phyloP scores from a whole-genome alignment of 2,329 filamentous ascomycete genomes.

The Huntiella bhutanensis region DNA sequence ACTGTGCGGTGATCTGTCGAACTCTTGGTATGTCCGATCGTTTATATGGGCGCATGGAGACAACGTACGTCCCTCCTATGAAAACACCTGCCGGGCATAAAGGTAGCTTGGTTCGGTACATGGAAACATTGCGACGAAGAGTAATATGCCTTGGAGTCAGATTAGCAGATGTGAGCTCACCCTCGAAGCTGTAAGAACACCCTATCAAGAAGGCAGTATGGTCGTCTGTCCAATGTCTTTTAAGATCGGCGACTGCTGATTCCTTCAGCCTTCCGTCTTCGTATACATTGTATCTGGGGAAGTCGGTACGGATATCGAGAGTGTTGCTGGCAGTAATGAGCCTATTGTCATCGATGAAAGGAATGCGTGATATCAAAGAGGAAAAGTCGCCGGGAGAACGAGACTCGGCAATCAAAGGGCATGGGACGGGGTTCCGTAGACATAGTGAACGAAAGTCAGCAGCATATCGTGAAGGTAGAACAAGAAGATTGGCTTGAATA shows the following conservation, averaged over 20 bases:
- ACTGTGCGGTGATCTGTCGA: conserved; percentile 34
- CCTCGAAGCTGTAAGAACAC: conserved; percentile 45
- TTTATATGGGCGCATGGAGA: conserved; percentile 44
- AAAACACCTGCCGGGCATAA: conserved; percentile 41
- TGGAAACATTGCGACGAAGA: conserved; percentile 33
- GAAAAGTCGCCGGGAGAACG: conserved; percentile 22
- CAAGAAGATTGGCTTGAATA: conserved; percentile 43
- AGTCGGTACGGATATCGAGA: conserved; percentile 37
- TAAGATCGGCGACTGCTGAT: conserved; percentile 24
- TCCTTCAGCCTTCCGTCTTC: conserved; percentile 24
- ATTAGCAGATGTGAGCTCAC: conserved; percentile 30
- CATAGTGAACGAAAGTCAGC: conserved; percentile 39
- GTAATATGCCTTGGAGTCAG: conserved; percentile 31
- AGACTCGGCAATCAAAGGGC: conserved; percentile 36
- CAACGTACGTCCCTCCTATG: conserved; percentile 32
- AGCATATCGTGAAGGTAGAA: conserved; percentile 37
- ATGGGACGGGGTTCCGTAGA: conserved; percentile 41
- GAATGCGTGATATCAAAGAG: conserved; percentile 19
- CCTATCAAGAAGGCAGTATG: conserved; percentile 45
- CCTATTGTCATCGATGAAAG: conserved; percentile 12
- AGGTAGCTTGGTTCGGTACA: conserved; percentile 40
- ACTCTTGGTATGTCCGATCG: conserved; percentile 30
- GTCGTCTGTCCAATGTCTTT: conserved; percentile 32
- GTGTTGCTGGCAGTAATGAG: conserved; percentile 19
- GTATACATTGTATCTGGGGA: conserved; percentile 40